A percentile compares a stretch with the other conserved stretches of the same genome.
Conservation (phyloP, 2,329 filamentous ascomycete species). For the Chlorencoelia australis region DNA sequence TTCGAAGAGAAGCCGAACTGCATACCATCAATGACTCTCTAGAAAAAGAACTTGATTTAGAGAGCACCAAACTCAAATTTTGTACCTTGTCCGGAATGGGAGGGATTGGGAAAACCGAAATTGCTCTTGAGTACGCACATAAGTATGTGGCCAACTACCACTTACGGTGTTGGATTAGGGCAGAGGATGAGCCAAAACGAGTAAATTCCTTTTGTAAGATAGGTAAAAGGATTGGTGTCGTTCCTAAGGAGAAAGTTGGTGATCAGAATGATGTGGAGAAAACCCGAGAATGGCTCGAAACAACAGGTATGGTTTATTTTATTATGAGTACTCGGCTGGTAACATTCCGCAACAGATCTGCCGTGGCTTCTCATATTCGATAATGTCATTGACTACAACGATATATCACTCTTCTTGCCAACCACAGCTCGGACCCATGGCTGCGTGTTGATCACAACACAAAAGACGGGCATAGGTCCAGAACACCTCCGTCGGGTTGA, state of each 20-base stretch:
- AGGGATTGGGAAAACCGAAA: slow-evolving; percentile 17
- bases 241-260: background rate
- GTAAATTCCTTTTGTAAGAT: background rate
- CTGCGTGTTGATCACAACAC: background rate
- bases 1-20: background rate
- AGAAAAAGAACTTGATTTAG: background rate
- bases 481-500: background rate
- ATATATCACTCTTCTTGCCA: background rate
- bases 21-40: background rate
- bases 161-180: background rate
- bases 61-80: background rate
- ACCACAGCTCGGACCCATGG: background rate
- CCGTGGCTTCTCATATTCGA: slow-evolving; percentile 15
- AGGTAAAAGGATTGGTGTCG: slow-evolving; percentile 1
- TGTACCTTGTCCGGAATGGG: slow-evolving; percentile 14
- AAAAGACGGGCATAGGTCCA: background rate
- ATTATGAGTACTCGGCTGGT: too few relatives aligned
- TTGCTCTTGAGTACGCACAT: slow-evolving; percentile 13
- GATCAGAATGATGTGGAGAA: background rate
- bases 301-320: background rate
- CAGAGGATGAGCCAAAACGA: background rate
- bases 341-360: background rate
- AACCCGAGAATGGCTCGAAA: slow-evolving; percentile 3
- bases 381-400: slow-evolving; percentile 10
- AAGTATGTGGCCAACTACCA: slow-evolving; percentile 4